Base-by-base conservation (phyloP, 495 filamentous ascomycete genomes). In the Lasiosphaeria ovina region DNA sequence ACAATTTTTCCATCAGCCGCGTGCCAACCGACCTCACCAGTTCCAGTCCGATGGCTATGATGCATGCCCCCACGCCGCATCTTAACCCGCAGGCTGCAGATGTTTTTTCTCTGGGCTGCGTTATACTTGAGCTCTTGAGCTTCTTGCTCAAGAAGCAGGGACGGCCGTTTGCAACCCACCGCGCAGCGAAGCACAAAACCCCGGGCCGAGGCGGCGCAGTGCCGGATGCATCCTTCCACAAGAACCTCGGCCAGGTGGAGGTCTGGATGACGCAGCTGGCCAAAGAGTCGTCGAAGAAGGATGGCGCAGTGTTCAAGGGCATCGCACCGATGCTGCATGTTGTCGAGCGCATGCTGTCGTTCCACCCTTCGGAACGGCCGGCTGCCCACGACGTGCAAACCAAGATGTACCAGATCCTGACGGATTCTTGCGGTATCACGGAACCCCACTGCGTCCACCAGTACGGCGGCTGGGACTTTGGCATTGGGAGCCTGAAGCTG, bases 221-320 rank as follows among this genome's bases (percentile, higher is more conserved):
- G 8, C 77, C 88, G 9, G 90, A 96, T 66, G 83, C 87, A 1
- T 91, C 88, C 0, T 98, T 93, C 73, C 93, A 97, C 69, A 85
- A 85, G 33, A 94, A 96, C 65, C 75, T 89, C 0, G 82, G 81
- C 12, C 89, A 93, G 67, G 83, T 96, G 1, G 84, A 87, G 50
- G 83, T 79, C 14, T 97, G 93, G 93, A 89, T 93, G 70, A 79
- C 80, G 0, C 72, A 79, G 9, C 74, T 96, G 0, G 83, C 85
- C 48, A 84, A 85, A 52, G 87, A 91, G 33, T 84, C 87, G 31
- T 70, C 80, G 45, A 88, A 89, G 69, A 86, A 85, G 69, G 70
- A 87, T 50, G 87, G 90, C 47, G 66, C 63, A 8, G 55, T 78
- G 9, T 82, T 81, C 57, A 67, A 69, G n/a, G 80, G 79, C 24